These are phyloP conservation scores for Pseudogymnoascus sp. DNA, from an alignment of 2,329 filamentous ascomycete species.

Conservation along the genomic window DNA sequence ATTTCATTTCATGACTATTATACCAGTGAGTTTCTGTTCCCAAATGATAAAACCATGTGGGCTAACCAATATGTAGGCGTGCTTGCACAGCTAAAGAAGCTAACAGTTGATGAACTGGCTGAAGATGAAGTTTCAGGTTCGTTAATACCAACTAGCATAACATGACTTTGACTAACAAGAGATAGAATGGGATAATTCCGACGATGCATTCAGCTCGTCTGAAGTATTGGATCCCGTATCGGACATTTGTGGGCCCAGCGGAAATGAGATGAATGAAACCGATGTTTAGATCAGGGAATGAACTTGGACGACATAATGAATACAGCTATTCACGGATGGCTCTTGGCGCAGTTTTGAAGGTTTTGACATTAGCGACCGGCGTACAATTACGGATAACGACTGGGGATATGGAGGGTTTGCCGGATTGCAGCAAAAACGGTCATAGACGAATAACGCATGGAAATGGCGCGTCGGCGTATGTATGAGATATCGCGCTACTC, in stretches of 20 bases:
- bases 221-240: slow-evolving; percentile 45
- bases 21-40: slow-evolving; percentile 20
- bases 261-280: slow-evolving; percentile 34
- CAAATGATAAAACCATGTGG: background rate
- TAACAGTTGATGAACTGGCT: slow-evolving; percentile 27
- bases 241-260: slow-evolving; percentile 37
- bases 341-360: slow-evolving; percentile 1
- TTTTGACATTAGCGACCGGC: slow-evolving; percentile 7
- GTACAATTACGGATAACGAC: slow-evolving; percentile 6
- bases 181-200: slow-evolving; percentile 28
- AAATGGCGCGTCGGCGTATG: background rate
- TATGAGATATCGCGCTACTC: slow-evolving; percentile 1
- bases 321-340: background rate
- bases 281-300: slow-evolving; percentile 19
- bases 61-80: slow-evolving; percentile 21
- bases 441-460: slow-evolving; percentile 5
- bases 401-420: background rate
- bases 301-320: slow-evolving; percentile 2
- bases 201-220: slow-evolving; percentile 29
- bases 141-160: slow-evolving; percentile 8
- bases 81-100: slow-evolving; percentile 22
- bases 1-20: slow-evolving; percentile 7
- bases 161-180: slow-evolving; percentile 9
- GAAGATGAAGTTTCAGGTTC: slow-evolving; percentile 33
- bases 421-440: slow-evolving; percentile 9